Base-by-base conservation (phyloP, 345 rosid genomes). In the Odontarrhena argentea region DNA sequence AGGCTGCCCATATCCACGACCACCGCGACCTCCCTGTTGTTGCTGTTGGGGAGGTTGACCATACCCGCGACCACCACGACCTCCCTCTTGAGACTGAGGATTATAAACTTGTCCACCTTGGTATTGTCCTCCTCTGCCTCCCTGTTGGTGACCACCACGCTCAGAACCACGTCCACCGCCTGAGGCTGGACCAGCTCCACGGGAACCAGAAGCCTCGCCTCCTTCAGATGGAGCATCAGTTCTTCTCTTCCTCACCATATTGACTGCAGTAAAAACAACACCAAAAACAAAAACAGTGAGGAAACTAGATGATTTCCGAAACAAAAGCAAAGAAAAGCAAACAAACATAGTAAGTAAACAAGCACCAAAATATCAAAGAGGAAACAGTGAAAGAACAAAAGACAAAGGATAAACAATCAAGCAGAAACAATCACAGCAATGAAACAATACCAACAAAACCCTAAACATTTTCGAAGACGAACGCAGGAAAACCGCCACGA, bases 161-260 rank as follows among this genome's bases (percentile, higher is more conserved):
- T 78, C 84, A 13, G 84, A 45, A 53, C 85, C 87, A 35, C 80
- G 86, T 46, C 85, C 87, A 26, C 81, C 86, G 58, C 87, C 87
- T 45, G 80, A 22, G 42, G 67, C 82, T 30, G 56, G 64, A 65
- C 79, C 73, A 25, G 47, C 15, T 75, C 83, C 96, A 37, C 81
- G 92, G 14, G 90, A 38, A 63, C 69, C 86, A 37, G 96, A 85
- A 59, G 89, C 79, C 77, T 90, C 97, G n/a, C 92, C 86, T 25
- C 76, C 84, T 71, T 80, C 66, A 6, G 81, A 56, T 62, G 86
- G 74, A 73, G 24, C 74, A 8, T 82, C 91, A 6, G 84, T 77
- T 77, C 89, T 84, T 75, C 68, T 88, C 94, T 93, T 93, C 77
- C 89, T 78, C 71, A 74, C 91, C 97, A 90, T 92, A 12, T 36